Evolutionary conservation across 495 filamentous ascomycete species (phyloP), one percentile per base, ranked within the genome.

Genomic region (Aspergillus baeticus): DNA sequence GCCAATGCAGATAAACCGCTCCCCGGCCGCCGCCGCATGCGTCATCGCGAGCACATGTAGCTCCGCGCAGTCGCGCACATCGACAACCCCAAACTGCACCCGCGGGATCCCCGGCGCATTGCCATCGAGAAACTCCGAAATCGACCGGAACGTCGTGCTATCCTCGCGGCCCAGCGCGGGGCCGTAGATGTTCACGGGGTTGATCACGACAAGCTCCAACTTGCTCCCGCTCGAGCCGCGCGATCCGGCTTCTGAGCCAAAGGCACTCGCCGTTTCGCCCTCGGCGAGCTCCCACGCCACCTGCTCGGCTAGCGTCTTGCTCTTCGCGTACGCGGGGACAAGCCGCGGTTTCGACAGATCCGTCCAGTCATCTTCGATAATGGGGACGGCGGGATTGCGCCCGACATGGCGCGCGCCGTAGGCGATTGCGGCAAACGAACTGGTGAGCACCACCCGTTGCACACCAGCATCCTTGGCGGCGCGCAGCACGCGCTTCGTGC

Each of bases 21-120:
- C 22, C 5, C 22, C 43, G 5, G 22, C 6, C 5, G 43, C 43
- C 10, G 7, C 7, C 1, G 22, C 22, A 14, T 46, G 22, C 43
- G 43, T 46, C 43, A 46, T 46, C 2, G 43, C 43, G 3, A 33
- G 22, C 22, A 46, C 43, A 31, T 46, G 43, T 14, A 46, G 21
- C 6, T 29, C 23, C 23, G 43, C 43, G n/a, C 43, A 46, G 43
- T 46, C 43, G 43, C 43, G 43, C 6, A 46, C 43, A 17, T 46
- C 43, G 3, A 46, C 23, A 5, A 46, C 43, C 2, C 43, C 43
- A 3, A 5, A 33, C 22, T 46, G 43, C 1, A 46, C 6, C 4
- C 43, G 22, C 1, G 43, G 43, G 2, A 46, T 33, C 1, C 43
- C 43, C 3, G 22, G 43, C 3, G 23, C 43, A 11, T 33, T 46